Percentiles rank a stretch among this genome's conserved stretches.
These are phyloP conservation scores for Hypoxylon sp. DNA, from an alignment of 2,329 filamentous ascomycete genomes.

Conservation along the genomic window DNA sequence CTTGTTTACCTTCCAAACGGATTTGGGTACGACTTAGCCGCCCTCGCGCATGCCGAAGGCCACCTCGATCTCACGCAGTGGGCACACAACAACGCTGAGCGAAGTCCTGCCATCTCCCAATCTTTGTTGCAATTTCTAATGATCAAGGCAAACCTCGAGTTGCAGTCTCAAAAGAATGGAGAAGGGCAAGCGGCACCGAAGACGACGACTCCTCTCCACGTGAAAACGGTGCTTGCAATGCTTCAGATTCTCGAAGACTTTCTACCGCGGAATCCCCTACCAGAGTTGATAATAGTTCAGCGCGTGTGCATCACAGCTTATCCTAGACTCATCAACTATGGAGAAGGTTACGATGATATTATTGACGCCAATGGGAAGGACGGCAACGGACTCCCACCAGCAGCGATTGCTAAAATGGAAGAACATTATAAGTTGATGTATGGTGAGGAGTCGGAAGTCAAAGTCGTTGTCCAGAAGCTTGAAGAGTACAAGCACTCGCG, in stretches of 20 bases:
- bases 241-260: slow-evolving; percentile 84
- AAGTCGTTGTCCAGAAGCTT: slow-evolving; percentile 86
- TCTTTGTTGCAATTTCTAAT: slow-evolving; percentile 84
- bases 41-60: slow-evolving; percentile 84
- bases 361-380: slow-evolving; percentile 87
- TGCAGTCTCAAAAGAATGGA: slow-evolving; percentile 78
- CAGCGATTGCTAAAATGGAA: slow-evolving; percentile 93
- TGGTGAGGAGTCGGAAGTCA: slow-evolving; percentile 87
- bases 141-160: slow-evolving; percentile 87
- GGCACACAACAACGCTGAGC: slow-evolving; percentile 79
- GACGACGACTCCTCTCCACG: slow-evolving; percentile 81
- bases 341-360: slow-evolving; percentile 90
- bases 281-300: slow-evolving; percentile 85
- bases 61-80: slow-evolving; percentile 86
- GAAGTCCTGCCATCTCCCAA: slow-evolving; percentile 76
- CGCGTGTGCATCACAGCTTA: slow-evolving; percentile 92
- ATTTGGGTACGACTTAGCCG: slow-evolving; percentile 89
- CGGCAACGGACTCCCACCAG: slow-evolving; percentile 83
- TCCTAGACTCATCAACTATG: slow-evolving; percentile 95
- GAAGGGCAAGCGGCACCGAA: slow-evolving; percentile 69
- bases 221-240: slow-evolving; percentile 87
- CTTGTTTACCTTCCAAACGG: slow-evolving; percentile 84
- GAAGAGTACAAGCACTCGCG: slow-evolving; percentile 90
- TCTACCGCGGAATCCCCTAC: slow-evolving; percentile 68
- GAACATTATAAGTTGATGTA: slow-evolving; percentile 99